phyloP scores from a whole-genome alignment of 345 rosid species.

The Euphorbia lathyris region DNA sequence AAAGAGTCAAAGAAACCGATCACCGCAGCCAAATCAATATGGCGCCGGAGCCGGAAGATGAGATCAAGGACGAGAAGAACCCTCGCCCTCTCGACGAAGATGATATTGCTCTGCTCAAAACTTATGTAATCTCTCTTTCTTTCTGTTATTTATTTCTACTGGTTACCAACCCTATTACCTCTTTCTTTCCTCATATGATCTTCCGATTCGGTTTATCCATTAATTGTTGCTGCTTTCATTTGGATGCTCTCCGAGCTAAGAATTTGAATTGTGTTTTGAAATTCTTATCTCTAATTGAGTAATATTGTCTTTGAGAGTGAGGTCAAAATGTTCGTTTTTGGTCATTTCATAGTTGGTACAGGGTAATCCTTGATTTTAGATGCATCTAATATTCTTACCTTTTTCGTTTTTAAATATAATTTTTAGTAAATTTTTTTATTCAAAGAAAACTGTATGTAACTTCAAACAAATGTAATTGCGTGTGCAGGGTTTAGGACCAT shows the following conservation, averaged over 20 bases:
- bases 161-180: too few relatives aligned
- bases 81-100: conserved; percentile 88
- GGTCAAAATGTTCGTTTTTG: too few relatives aligned
- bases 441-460: neutral
- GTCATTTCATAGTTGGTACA: neutral
- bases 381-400: neutral
- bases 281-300: neutral
- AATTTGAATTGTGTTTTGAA: neutral
- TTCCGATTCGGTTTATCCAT: neutral
- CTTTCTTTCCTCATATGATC: too few relatives aligned
- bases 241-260: neutral
- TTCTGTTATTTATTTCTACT: neutral
- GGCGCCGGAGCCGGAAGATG: conserved; percentile 53
- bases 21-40: neutral
- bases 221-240: neutral
- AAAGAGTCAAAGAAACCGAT: neutral
- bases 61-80: conserved; percentile 78
- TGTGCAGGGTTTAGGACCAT: conserved; percentile 88
- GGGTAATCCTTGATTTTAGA: neutral
- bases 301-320: too few relatives aligned
- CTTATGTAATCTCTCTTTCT: conserved; percentile 36
- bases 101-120: conserved; percentile 90
- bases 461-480: neutral
- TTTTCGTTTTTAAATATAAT: neutral
- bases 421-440: too few relatives aligned